Percentiles rank a stretch among this genome's conserved stretches.
These are phyloP conservation scores for Salmacisia buchloeana DNA, from an alignment of 1,284 basidiomycete species.

Conservation along the genomic window DNA sequence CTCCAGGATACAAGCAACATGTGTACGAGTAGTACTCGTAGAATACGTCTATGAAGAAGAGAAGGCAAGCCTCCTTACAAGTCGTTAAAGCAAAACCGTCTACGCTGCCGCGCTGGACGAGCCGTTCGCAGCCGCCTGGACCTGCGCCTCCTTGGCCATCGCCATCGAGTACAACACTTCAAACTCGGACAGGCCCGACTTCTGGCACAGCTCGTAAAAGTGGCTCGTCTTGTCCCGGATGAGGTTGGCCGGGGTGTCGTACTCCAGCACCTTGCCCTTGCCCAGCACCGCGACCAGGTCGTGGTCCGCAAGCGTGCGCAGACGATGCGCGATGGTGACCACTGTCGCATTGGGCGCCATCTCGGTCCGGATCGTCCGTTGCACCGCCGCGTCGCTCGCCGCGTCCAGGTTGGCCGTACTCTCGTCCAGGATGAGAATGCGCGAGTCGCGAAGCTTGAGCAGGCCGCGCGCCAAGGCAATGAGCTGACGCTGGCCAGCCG, in stretches of 20 bases:
- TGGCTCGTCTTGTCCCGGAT: constrained; percentile 59
- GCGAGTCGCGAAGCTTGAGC: constrained; percentile 54
- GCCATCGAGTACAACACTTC: constrained; percentile 57
- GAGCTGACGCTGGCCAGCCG: constrained; percentile 58
- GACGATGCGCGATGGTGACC: constrained; percentile 61
- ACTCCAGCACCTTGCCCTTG: constrained; percentile 67
- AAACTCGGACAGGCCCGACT: constrained; percentile 69
- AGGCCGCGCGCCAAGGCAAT: constrained; percentile 58
- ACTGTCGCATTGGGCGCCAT: constrained; percentile 52
- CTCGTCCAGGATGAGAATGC: constrained; percentile 58
- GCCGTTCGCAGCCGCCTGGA: constrained; percentile 31
- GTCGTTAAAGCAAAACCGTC: neutral
- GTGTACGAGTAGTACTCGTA: too few species aligned
- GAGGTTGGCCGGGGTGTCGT: constrained; percentile 64
- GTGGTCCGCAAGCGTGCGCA: constrained; percentile 61
- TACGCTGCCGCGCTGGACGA: too few species aligned
- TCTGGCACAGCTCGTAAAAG: constrained; percentile 63
- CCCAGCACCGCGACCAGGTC: constrained; percentile 58
- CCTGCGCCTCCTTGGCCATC: constrained; percentile 26
- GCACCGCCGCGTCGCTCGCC: constrained; percentile 55
- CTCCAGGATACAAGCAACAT: too few species aligned
- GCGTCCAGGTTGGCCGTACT: constrained; percentile 53
- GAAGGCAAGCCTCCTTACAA: neutral
- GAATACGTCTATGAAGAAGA: too few species aligned
- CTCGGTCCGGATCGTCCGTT: constrained; percentile 54